Conservation (phyloP, 768 basidiomycete species). For the Lepiota venenata region DNA sequence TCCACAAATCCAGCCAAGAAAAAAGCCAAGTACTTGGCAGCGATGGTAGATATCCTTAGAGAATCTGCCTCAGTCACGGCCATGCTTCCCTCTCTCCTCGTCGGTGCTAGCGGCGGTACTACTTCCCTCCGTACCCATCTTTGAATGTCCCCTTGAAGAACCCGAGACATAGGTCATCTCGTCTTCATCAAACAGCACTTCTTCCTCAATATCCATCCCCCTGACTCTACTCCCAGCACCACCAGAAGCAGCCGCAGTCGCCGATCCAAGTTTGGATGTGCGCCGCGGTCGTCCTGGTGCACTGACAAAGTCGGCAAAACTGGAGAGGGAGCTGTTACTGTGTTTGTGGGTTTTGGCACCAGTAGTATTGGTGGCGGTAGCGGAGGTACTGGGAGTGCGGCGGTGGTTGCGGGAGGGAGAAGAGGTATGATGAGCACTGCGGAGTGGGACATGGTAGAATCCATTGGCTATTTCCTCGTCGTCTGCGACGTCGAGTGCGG, state of each 20-base stretch:
- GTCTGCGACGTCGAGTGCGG: conserved; percentile 27
- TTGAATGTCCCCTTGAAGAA: conserved; percentile 40
- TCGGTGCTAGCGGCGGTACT: conserved; percentile 33
- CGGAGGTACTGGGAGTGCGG: conserved; percentile 15
- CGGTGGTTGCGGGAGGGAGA: conserved; percentile 30
- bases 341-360: conserved; percentile 3
- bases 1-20: neutral
- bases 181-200: conserved; percentile 65
- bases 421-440: conserved; percentile 18
- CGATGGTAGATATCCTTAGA: neutral
- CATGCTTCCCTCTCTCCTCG: conserved; percentile 29
- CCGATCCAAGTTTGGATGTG: conserved; percentile 20
- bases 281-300: conserved; percentile 42
- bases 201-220: conserved; percentile 40
- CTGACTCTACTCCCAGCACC: conserved; percentile 23
- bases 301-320: conserved; percentile 63
- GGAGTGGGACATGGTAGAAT: conserved; percentile 61
- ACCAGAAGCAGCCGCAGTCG: conserved; percentile 12
- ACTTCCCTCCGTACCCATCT: conserved; percentile 40
- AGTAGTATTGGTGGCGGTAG: conserved; percentile 3
- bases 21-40: neutral
- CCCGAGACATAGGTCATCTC: conserved; percentile 40
- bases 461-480: conserved; percentile 67
- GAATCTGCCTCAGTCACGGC: neutral
- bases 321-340: conserved; percentile 39